Evolutionary conservation across 1,284 basidiomycete genomes (phyloP), one percentile per base, ranked within the genome.

Genomic region (Ganoderma resinaceum): DNA sequence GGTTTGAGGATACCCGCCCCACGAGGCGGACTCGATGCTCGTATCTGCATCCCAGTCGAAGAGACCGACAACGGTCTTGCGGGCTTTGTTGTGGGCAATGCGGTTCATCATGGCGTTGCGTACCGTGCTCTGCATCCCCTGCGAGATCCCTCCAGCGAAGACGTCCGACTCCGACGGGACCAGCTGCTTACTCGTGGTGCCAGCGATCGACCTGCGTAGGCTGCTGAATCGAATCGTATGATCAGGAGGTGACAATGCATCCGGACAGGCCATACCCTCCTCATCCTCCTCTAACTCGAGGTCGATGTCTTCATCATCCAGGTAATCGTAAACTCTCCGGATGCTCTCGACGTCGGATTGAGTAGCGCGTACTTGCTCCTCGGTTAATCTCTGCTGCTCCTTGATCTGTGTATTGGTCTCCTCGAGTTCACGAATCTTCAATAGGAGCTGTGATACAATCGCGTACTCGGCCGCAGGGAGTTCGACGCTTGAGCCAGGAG

Each of bases 361-460:
- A 9, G 92, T 91, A 4, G 86, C 84, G n/a, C 85, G 85, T 31
- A 95, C 81, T 66, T 89, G 87, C 35, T 81, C 80, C 18, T 86
- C 82, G 0, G 93, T 91, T 69, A 87, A 85, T 1, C 79, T 78
- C 75, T 95, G 91, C 76, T 94, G 87, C 69, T 86, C 82, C 57
- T 89, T 81, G 70, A 97, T 94, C 70, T 87, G 84, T 20, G 83
- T 72, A 76, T 97, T 94, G 14, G 92, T 86, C 66, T 91, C 84
- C 76, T 95, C 91, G 0, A 96, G 83, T 76, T 96, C 94, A 35
- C 86, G 83, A 62, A 96, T 91, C 80, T 95, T 95, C n/a, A 81
- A 75, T 38, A 95, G 79, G 4, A 96, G 85, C 76, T 94, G 90
- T 1, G 88, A 82, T 18, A 95, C 86, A 63, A 95, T 82, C 16